Evolutionary conservation across 176 grass and related monocot species (phyloP), one percentile per base, ranked within the genome.

Genomic region (Musa acuminata): DNA sequence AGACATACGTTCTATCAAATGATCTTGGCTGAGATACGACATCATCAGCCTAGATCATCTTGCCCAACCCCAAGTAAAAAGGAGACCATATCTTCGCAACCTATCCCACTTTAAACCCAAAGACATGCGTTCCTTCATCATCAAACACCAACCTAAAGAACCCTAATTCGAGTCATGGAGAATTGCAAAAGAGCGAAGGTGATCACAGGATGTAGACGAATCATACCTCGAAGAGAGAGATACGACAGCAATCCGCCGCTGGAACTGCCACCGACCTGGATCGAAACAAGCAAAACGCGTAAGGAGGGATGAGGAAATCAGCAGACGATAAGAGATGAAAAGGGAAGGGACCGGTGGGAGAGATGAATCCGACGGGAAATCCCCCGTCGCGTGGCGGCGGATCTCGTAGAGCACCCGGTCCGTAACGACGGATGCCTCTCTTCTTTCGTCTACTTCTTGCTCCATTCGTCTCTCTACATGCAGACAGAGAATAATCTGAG

Each of bases 221-320:
- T 21, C n/a, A 71, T 80, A 91, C 94, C 86, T 87, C 82, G 78
- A 59, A 98, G 72, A 13, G 90, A 91, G 72, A 93, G 84, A 63
- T 91, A 93, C 19, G 94, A 93, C 69, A 98, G 71, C 25, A 91
- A 72, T 8, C 87, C 80, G 11, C 63, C 74, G 12, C 66, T 75
- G 64, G 73, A 80, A 69, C 74, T 76, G 67, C n/a, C 54, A 26
- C 70, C 29, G 8, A 64, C 82, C 85, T 87, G 76, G 78, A 75
- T 82, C 58, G n/a, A 52, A 29, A 24, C 23, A 9, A 67, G 63
- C 0, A 52, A 17, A 49, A 51, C 3, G 21, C 3, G 21, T 4
- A 43, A 69, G 13, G 9, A 2, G 9, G 19, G 43, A 63, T 22
- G 22, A 65, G 24, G 59, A 58, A 80, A 75, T 9, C 58, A 29